Base-by-base conservation (phyloP, 78 protist genomes). In the Dictyostelium firmibasis region DNA sequence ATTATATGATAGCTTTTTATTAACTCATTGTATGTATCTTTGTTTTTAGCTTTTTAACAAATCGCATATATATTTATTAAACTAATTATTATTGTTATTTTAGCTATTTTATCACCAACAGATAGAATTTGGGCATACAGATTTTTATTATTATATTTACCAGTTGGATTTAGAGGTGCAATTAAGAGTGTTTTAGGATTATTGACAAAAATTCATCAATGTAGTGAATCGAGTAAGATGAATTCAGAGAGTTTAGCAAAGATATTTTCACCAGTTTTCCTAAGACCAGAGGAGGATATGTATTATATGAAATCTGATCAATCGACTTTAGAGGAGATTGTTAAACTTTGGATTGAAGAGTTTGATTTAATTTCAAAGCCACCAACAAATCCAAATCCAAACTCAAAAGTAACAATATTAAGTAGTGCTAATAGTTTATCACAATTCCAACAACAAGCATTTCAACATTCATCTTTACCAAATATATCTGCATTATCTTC, bases 121-220 rank as follows among this genome's bases (percentile, higher is more conserved):
- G 94, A 89, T 69, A 89, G 84, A 67, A n/a, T 89, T 23, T 89
- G 94, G 94, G 86, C 94, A 47, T 89, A 89, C 70, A 78, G 87
- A 89, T 89, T 81, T 84, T 67, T 89, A 33, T 70, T 89, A 84
- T 72, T 75, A n/a, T 89, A 89, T 70, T 67, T 89, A 57, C 87
- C 94, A 23, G 47, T 53, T 18, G 94, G 94, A 81, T 89, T 69
- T 60, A 53, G 87, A 64, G 94, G 88, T 2, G 84, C 94, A 4
- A 89, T 89, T 13, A 60, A 47, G 29, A 70, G 47, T 78, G 75
- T 89, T 10, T 81, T 89, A 14, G 50, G 83, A 43, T 64, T 89
- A 11, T 33, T 89, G 4, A 4, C 31, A 9, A 89, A 81, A 78
- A 70, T 89, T 33, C 94, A 89, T 31, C 33, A 35, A 14, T 79